phyloP scores from a whole-genome alignment of 2,329 filamentous ascomycete genomes.

The Elsinoe australis region DNA sequence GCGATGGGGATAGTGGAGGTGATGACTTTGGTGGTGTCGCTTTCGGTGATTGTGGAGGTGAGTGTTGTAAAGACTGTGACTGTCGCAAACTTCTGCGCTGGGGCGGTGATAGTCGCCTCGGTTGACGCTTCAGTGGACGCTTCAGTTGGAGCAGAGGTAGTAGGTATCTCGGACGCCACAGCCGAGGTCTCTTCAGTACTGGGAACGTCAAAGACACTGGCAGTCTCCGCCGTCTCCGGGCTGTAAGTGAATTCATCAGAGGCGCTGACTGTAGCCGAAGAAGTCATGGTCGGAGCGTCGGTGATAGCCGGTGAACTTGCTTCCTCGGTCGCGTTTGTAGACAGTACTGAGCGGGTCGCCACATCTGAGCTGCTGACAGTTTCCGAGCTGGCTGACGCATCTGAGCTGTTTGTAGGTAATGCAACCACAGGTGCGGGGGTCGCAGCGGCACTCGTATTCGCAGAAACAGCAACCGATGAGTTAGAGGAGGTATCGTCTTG shows the following conservation, averaged over 20 bases:
- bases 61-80: conserved; percentile 5
- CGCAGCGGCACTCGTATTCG: neutral
- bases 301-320: too few species aligned
- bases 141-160: conserved; percentile 18
- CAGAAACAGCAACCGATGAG: too few species aligned
- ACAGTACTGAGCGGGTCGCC: too few species aligned
- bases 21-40: neutral
- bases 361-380: too few species aligned
- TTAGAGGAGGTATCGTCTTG: neutral
- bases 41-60: conserved; percentile 4
- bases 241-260: neutral
- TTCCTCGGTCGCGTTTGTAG: too few species aligned
- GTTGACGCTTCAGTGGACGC: too few species aligned
- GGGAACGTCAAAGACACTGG: neutral
- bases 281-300: neutral
- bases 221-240: neutral
- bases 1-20: conserved; percentile 3
- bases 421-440: too few species aligned
- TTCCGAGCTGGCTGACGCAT: neutral
- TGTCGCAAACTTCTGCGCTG: conserved; percentile 2
- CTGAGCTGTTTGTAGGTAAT: too few species aligned
- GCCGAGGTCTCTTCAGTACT: neutral
- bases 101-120: too few species aligned
- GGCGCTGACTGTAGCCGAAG: neutral
- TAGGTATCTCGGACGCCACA: conserved; percentile 1